Evolutionary conservation across 352 stramenopile genomes (phyloP).

Genomic region (Phytophthora hybrid): DNA sequence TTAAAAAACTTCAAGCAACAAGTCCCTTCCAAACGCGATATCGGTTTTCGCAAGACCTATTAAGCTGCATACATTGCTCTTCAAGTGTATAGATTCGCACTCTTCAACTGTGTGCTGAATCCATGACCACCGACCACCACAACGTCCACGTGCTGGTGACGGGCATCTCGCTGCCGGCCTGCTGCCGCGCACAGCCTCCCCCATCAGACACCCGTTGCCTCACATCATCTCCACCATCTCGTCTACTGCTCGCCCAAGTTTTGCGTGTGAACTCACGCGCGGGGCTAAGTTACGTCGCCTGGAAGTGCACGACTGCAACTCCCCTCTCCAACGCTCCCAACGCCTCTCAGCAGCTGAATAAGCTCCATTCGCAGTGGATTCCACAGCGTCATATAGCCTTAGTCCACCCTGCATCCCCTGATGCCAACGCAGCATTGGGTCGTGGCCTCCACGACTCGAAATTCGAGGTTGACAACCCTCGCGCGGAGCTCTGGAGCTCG

Average conservation of each 20-base stretch:
- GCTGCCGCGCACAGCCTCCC: slow-evolving; percentile 16
- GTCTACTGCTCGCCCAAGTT: slow-evolving; percentile 25
- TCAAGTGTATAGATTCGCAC: background rate
- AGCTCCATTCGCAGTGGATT: slow-evolving; percentile 40
- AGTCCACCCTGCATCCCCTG: slow-evolving; percentile 14
- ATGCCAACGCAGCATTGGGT: slow-evolving; percentile 25
- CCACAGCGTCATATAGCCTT: slow-evolving; percentile 13
- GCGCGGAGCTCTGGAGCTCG: slow-evolving; percentile 34
- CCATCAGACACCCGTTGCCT: background rate
- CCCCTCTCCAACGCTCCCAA: background rate
- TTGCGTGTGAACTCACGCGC: slow-evolving; percentile 24
- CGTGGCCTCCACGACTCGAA: slow-evolving; percentile 16
- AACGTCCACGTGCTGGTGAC: slow-evolving; percentile 30
- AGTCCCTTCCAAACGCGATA: no score
- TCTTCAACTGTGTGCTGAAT: background rate
- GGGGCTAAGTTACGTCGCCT: slow-evolving; percentile 33
- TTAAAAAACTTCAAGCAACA: no score
- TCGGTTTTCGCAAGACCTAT: no score
- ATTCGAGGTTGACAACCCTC: slow-evolving; percentile 35
- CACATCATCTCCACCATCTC: slow-evolving; percentile 5
- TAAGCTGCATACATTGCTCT: background rate
- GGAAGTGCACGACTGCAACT: slow-evolving; percentile 30
- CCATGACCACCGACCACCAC: slow-evolving; percentile 19
- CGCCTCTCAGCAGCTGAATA: background rate
- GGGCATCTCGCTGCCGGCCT: slow-evolving; percentile 31